Evolutionary conservation across 805 yeast species (phyloP).

Genomic region (Kodamaea sagamina): DNA sequence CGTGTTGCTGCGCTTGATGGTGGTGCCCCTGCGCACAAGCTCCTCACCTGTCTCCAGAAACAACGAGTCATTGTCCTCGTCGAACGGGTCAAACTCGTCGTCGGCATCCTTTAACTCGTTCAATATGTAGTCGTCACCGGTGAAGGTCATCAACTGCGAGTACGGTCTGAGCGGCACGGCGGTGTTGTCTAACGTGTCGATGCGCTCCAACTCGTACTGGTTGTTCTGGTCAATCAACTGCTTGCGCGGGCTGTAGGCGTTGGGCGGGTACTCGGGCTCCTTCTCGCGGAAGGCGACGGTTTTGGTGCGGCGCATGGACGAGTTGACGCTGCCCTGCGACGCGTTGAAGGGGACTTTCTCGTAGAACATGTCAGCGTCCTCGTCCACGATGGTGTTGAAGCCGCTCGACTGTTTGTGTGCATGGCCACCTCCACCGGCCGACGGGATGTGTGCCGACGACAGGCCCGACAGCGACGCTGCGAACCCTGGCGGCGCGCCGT

Average conservation of each 20-base stretch:
- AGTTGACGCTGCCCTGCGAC: conserved; percentile 12
- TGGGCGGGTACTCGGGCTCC: conserved; percentile 35
- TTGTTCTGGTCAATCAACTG: conserved; percentile 18
- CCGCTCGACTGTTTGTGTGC: conserved; percentile 5
- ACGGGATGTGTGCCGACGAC: background rate
- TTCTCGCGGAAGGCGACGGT: conserved; percentile 33
- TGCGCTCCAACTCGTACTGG: conserved; percentile 24
- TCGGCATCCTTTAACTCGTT: conserved; percentile 44
- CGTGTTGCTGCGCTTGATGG: conserved; percentile 28
- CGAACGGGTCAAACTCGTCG: conserved; percentile 42
- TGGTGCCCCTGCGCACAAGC: conserved; percentile 32
- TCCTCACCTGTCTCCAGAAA: conserved; percentile 46
- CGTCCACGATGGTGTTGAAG: conserved; percentile 16
- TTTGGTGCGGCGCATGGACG: conserved; percentile 19
- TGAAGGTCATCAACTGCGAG: conserved; percentile 25
- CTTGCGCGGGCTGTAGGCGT: conserved; percentile 29
- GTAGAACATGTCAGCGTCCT: conserved; percentile 18
- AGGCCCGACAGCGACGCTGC: conserved; percentile 11
- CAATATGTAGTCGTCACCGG: conserved; percentile 41
- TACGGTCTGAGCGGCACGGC: conserved; percentile 23
- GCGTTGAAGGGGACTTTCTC: conserved; percentile 13
- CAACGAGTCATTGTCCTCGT: conserved; percentile 43
- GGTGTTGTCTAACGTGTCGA: conserved; percentile 18
- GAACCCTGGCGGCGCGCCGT: conserved; percentile 17
- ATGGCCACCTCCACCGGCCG: background rate